phyloP scores from a whole-genome alignment of 208 protist genomes.

The Dictyostelium gargantuum region DNA sequence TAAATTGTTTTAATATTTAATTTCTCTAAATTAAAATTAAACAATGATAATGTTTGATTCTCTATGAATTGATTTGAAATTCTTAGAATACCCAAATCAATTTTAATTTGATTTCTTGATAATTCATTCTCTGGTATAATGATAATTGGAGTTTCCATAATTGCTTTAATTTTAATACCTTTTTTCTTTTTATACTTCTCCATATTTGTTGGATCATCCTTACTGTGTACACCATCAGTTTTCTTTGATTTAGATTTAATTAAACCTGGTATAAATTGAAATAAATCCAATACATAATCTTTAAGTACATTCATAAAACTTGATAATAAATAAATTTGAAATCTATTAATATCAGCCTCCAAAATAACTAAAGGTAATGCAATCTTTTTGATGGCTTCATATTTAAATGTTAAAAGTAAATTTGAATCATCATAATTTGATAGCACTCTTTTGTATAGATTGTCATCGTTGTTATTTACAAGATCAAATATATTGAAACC shows the following conservation, averaged over 20 bases:
- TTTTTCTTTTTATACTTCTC: not conserved
- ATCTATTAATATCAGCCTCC: not conserved
- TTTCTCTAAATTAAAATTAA: not conserved
- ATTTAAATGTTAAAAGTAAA: constrained; percentile 5
- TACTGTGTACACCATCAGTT: not conserved
- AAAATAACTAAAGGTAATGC: not conserved
- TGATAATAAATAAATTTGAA: not conserved
- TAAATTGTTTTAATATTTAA: not conserved
- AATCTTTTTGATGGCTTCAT: not conserved
- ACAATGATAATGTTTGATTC: not conserved
- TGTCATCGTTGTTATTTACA: not conserved
- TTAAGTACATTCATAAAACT: not conserved
- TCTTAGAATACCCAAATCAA: not conserved
- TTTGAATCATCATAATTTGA: constrained; percentile 13
- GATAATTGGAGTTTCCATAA: not conserved
- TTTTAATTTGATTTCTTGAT: not conserved
- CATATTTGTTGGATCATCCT: not conserved
- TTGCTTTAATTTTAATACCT: not conserved
- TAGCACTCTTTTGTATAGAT: not conserved
- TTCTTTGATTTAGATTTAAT: not conserved
- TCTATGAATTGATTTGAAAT: not conserved
- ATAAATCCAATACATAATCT: not conserved
- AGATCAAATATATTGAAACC: constrained; percentile 4
- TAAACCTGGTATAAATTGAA: constrained; percentile 23
- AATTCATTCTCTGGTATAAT: not conserved